Evolutionary conservation across 2,329 filamentous ascomycete genomes (phyloP).

Genomic region (Fusarium phyllophilum): DNA sequence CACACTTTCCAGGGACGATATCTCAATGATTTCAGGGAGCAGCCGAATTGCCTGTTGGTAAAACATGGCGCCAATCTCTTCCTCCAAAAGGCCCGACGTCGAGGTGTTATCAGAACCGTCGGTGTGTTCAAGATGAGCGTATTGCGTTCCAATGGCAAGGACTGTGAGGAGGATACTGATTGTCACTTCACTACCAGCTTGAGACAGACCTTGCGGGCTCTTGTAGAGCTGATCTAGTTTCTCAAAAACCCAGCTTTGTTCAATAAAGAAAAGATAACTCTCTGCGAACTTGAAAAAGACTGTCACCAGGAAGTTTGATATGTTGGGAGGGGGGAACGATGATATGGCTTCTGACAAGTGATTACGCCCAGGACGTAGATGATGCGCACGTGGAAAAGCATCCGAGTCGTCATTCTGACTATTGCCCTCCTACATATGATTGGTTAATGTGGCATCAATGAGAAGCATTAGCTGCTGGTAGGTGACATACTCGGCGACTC

Average conservation of each 20-base stretch:
- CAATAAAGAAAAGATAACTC: conserved; percentile 1
- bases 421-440: background rate
- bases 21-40: background rate
- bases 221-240: background rate
- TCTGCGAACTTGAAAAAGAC: background rate
- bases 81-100: background rate
- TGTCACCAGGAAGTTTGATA: background rate
- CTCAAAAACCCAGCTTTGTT: background rate
- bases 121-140: background rate
- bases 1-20: conserved; percentile 2
- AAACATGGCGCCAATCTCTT: conserved; percentile 7
- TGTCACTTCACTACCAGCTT: background rate
- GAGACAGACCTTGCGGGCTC: background rate
- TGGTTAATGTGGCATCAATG: background rate
- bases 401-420: background rate
- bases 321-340: background rate
- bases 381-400: background rate
- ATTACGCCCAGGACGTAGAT: background rate
- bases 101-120: background rate
- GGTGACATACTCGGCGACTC: background rate
- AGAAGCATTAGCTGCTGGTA: too few species aligned
- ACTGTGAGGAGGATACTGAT: background rate
- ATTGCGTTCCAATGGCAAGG: conserved; percentile 3
- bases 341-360: background rate
- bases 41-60: background rate